Percentiles rank a stretch among this genome's conserved stretches.
These are phyloP conservation scores for Didymella arachidicola DNA, from an alignment of 2,329 filamentous ascomycete genomes.

Conservation along the genomic window DNA sequence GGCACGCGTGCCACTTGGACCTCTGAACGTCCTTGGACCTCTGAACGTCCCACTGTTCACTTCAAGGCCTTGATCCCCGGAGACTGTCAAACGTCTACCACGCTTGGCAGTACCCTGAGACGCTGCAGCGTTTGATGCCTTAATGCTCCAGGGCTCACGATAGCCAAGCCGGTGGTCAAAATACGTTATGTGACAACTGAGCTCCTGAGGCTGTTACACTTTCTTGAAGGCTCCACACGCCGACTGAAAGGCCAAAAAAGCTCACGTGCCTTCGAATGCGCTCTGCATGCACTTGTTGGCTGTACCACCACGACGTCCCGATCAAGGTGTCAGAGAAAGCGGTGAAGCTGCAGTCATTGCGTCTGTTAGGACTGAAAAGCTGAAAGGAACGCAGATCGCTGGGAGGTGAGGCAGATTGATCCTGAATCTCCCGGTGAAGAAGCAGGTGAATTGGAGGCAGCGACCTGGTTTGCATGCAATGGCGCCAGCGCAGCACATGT, in stretches of 20 bases:
- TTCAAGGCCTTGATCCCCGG: constrained; percentile 13
- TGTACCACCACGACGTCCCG: constrained; percentile 28
- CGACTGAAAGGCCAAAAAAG: constrained; percentile 17
- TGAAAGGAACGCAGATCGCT: background rate
- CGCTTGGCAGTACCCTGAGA: constrained; percentile 32
- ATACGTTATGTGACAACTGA: constrained; percentile 30
- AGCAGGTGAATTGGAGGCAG: background rate
- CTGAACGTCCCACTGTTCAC: constrained; percentile 19
- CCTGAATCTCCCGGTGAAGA: background rate
- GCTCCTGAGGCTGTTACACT: constrained; percentile 31
- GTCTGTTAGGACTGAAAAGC: background rate
- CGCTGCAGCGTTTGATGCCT: constrained; percentile 36
- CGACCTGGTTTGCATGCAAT: constrained; percentile 23
- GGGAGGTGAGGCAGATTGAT: background rate
- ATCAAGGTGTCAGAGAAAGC: constrained; percentile 23
- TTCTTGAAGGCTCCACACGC: constrained; percentile 14
- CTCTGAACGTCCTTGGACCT: constrained; percentile 9
- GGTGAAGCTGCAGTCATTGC: constrained; percentile 31
- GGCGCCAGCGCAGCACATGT: constrained; percentile 38
- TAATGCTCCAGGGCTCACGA: constrained; percentile 23
- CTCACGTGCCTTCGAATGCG: constrained; percentile 13
- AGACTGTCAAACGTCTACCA: constrained; percentile 30
- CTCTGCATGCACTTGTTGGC: constrained; percentile 20
- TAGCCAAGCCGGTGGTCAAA: constrained; percentile 36
- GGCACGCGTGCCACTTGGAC: constrained; percentile 19